A percentile compares a stretch with the other conserved stretches of the same genome.
phyloP scores from a whole-genome alignment of 345 rosid species.

The Eucalyptus regnans region DNA sequence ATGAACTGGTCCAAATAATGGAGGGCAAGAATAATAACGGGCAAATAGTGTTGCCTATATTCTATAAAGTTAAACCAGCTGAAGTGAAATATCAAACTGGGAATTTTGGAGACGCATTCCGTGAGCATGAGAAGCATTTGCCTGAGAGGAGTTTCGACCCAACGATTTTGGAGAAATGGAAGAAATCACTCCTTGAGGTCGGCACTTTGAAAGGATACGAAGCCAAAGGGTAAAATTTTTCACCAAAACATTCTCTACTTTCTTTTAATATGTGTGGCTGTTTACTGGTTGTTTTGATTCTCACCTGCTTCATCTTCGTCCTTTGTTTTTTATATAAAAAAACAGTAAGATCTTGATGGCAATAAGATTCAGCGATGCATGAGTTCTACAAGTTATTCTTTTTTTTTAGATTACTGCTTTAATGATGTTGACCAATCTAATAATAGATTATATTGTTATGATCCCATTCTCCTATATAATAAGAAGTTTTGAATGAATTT shows the following conservation, averaged over 20 bases:
- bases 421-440: not conserved
- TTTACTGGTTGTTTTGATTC: not conserved
- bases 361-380: not conserved
- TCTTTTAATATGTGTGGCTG: not conserved
- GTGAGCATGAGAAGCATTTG: too few relatives aligned
- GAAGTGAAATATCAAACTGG: too few relatives aligned
- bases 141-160: not conserved
- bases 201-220: not conserved
- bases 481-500: not conserved
- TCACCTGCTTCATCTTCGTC: not conserved
- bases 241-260: not conserved
- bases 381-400: not conserved
- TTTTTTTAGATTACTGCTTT: not conserved
- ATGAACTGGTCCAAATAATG: too few relatives aligned
- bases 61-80: too few relatives aligned
- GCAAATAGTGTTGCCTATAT: too few relatives aligned
- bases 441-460: not conserved
- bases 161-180: not conserved
- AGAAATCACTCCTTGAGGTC: not conserved
- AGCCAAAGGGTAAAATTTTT: not conserved
- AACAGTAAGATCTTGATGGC: not conserved
- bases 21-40: too few relatives aligned
- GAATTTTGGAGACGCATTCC: too few relatives aligned
- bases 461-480: not conserved
- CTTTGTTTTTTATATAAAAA: not conserved